A percentile compares a stretch with the other conserved stretches of the same genome.
Evolutionary conservation across 2,329 filamentous ascomycete genomes (phyloP).

Genomic region (Akanthomyces dipterigenus): DNA sequence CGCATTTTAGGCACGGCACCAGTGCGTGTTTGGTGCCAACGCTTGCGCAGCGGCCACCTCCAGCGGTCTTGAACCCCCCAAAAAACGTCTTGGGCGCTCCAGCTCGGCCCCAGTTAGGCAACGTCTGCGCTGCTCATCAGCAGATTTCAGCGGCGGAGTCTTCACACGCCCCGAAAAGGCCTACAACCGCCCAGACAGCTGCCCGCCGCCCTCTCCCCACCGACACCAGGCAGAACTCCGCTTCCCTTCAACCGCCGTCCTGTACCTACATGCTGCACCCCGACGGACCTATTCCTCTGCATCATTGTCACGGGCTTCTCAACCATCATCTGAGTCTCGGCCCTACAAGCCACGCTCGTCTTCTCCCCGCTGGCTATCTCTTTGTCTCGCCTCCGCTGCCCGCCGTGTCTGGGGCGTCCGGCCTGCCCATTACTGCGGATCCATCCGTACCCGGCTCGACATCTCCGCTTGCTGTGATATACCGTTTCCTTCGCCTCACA

Average conservation of each 20-base stretch:
- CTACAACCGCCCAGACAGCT: neutral
- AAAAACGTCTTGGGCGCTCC: neutral
- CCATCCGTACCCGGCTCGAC: conserved; percentile 5
- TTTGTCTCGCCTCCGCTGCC: neutral
- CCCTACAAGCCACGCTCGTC: neutral
- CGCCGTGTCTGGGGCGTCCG: neutral
- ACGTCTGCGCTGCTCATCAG: neutral
- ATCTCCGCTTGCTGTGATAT: conserved; percentile 2
- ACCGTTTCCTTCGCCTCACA: neutral
- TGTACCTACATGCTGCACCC: neutral
- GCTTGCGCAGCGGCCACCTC: neutral
- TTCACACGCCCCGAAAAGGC: neutral
- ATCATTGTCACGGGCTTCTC: neutral
- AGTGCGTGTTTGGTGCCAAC: neutral
- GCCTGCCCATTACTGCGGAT: neutral
- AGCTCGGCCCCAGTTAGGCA: neutral
- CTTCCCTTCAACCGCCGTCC: neutral
- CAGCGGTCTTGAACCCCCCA: neutral
- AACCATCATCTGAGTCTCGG: neutral
- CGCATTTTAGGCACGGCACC: neutral
- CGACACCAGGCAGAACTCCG: neutral
- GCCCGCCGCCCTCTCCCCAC: neutral
- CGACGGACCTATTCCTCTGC: neutral
- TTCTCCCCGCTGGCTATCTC: neutral
- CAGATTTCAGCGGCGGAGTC: neutral